phyloP scores from a whole-genome alignment of 1,139 yeast species.

The Debaryomyces subglobosus region DNA sequence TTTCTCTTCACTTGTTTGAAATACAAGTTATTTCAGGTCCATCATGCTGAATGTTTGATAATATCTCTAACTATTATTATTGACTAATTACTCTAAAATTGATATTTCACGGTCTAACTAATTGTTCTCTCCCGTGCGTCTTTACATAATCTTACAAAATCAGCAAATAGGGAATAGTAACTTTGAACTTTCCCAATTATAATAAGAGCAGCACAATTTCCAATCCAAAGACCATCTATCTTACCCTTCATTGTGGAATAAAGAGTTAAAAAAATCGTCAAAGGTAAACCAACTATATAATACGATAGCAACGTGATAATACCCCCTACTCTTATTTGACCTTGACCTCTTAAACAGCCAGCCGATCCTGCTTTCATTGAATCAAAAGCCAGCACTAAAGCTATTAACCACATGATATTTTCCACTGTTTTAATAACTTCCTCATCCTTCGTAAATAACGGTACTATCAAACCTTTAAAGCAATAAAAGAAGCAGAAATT shows the following conservation, averaged over 20 bases:
- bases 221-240: slow-evolving; percentile 58
- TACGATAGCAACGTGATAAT: slow-evolving; percentile 55
- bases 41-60: too few relatives aligned
- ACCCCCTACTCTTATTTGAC: slow-evolving; percentile 61
- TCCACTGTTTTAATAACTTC: slow-evolving; percentile 45
- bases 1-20: too few relatives aligned
- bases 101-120: too few relatives aligned
- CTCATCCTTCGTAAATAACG: slow-evolving; percentile 43
- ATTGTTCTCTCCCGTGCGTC: slow-evolving; percentile 47
- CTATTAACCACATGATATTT: slow-evolving; percentile 54
- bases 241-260: slow-evolving; percentile 46
- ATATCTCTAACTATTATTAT: too few relatives aligned
- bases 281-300: slow-evolving; percentile 55
- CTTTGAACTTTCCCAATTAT: slow-evolving; percentile 56
- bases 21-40: too few relatives aligned
- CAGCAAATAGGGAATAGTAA: slow-evolving; percentile 44
- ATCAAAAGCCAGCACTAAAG: slow-evolving; percentile 59
- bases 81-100: too few relatives aligned
- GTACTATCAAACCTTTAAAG: slow-evolving; percentile 42
- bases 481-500: slow-evolving; percentile 40
- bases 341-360: slow-evolving; percentile 63
- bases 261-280: slow-evolving; percentile 50
- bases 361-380: slow-evolving; percentile 62
- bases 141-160: slow-evolving; percentile 41
- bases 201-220: slow-evolving; percentile 51